phyloP scores from a whole-genome alignment of 2,329 filamentous ascomycete species.

The Periconia sp. region DNA sequence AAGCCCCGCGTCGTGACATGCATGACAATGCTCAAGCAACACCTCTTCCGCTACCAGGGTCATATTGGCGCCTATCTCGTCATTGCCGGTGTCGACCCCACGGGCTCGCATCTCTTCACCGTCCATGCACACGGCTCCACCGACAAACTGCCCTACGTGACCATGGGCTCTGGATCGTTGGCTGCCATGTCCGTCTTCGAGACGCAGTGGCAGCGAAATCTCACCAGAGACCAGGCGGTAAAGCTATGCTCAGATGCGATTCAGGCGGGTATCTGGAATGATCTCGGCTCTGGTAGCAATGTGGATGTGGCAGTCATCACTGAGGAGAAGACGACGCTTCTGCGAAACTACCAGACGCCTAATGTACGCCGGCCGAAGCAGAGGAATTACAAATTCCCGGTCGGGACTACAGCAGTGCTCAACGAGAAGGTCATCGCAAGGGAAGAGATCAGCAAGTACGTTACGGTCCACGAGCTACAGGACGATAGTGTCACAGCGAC shows the following conservation, averaged over 20 bases:
- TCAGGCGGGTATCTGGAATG: slow-evolving; percentile 97
- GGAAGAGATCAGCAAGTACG: slow-evolving; percentile 91
- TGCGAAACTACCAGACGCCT: slow-evolving; percentile 91
- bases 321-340: slow-evolving; percentile 88
- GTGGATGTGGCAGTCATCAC: slow-evolving; percentile 97
- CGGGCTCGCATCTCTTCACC: slow-evolving; percentile 93
- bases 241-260: slow-evolving; percentile 86
- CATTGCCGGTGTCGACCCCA: slow-evolving; percentile 94
- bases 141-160: slow-evolving; percentile 98
- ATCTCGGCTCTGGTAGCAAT: slow-evolving; percentile 94
- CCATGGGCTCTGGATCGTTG: slow-evolving; percentile 95
- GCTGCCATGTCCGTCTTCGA: slow-evolving; percentile 99
- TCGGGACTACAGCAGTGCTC: slow-evolving; percentile 92
- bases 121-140: slow-evolving; percentile 98
- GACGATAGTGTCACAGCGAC: slow-evolving; percentile 67
- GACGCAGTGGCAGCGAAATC: slow-evolving; percentile 84
- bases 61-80: slow-evolving; percentile 98
- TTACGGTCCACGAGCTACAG: slow-evolving; percentile 86
- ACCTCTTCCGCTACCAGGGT: slow-evolving; percentile 97
- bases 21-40: slow-evolving; percentile 99
- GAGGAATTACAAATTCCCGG: slow-evolving; percentile 87
- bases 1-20: slow-evolving; percentile 97
- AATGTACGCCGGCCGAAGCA: slow-evolving; percentile 92
- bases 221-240: slow-evolving; percentile 82
- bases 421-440: slow-evolving; percentile 96